phyloP scores from a whole-genome alignment of 495 filamentous ascomycete species.

The Neurospora sp. region DNA sequence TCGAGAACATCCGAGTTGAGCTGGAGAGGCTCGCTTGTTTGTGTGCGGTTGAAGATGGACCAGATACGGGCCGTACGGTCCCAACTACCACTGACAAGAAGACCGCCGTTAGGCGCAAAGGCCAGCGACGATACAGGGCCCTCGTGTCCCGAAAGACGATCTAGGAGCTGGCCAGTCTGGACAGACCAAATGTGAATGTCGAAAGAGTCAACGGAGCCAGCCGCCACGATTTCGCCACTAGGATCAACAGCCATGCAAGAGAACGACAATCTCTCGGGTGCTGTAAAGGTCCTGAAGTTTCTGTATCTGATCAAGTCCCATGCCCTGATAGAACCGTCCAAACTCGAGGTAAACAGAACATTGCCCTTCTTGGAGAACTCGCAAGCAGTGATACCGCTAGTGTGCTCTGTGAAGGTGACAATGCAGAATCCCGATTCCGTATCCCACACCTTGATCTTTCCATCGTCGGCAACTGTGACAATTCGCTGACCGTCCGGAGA shows the following conservation, averaged over 20 bases:
- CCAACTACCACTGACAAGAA: conserved; percentile 86
- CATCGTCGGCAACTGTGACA: conserved; percentile 88
- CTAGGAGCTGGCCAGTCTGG: conserved; percentile 90
- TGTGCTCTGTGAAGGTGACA: conserved; percentile 95
- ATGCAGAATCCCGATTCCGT: conserved; percentile 93
- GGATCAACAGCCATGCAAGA: conserved; percentile 93
- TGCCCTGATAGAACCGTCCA: conserved; percentile 87
- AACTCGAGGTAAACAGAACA: conserved; percentile 85
- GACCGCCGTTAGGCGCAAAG: conserved; percentile 76
- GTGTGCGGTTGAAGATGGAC: conserved; percentile 86
- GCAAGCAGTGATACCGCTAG: conserved; percentile 88
- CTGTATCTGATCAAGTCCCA: conserved; percentile 96
- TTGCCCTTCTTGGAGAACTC: conserved; percentile 90
- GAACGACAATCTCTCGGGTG: conserved; percentile 82
- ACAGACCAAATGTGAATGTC: conserved; percentile 98
- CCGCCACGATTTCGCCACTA: conserved; percentile 88
- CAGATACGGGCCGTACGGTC: conserved; percentile 90
- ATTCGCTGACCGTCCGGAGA: conserved; percentile 89
- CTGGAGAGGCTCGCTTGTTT: conserved; percentile 88
- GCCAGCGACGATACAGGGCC: conserved; percentile 79
- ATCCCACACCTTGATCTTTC: conserved; percentile 98
- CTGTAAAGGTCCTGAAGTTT: conserved; percentile 95
- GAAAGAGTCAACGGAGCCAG: conserved; percentile 89
- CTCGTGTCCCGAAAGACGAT: conserved; percentile 85
- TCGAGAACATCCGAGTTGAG: conserved; percentile 82